Percentiles rank a stretch among this genome's conserved stretches.
Evolutionary conservation across 2,329 filamentous ascomycete species (phyloP).

Genomic region (Phoma herbarum): DNA sequence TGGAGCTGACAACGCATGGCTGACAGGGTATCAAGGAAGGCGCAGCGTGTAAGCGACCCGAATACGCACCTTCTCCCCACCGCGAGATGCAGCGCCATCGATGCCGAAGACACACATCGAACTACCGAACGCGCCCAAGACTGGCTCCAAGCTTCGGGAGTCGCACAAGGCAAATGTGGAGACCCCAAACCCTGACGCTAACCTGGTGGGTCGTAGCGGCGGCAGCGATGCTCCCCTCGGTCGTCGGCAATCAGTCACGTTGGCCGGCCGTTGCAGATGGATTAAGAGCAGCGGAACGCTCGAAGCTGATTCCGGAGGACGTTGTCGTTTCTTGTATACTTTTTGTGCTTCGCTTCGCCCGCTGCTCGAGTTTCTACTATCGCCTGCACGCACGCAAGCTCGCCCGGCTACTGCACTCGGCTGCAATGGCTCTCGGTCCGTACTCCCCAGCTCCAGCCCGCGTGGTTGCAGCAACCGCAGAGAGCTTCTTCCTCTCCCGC

Average conservation of each 20-base stretch:
- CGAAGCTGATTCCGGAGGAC: too few species aligned
- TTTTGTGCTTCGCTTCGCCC: too few species aligned
- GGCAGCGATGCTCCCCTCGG: slow-evolving; percentile 29
- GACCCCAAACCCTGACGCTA: slow-evolving; percentile 21
- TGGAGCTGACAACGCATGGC: background rate
- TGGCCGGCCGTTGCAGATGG: slow-evolving; percentile 28
- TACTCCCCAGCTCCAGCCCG: background rate
- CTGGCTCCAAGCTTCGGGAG: slow-evolving; percentile 6
- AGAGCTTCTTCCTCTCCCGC: background rate
- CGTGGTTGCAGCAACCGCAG: too few species aligned
- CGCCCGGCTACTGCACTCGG: too few species aligned
- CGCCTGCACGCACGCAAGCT: too few species aligned
- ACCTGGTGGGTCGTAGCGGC: slow-evolving; percentile 8
- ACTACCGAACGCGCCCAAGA: background rate
- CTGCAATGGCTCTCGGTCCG: slow-evolving; percentile 20
- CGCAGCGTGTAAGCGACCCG: background rate
- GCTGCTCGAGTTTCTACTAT: too few species aligned
- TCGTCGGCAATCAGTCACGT: slow-evolving; percentile 41
- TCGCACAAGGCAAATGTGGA: slow-evolving; percentile 25
- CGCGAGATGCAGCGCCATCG: background rate
- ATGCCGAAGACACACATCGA: slow-evolving; percentile 1
- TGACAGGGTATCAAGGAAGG: background rate
- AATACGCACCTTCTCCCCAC: background rate
- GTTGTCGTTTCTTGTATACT: too few species aligned
- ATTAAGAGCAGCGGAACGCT: slow-evolving; percentile 16